phyloP scores from a whole-genome alignment of 78 protist species.

The Cavenderia fasciculata region DNA sequence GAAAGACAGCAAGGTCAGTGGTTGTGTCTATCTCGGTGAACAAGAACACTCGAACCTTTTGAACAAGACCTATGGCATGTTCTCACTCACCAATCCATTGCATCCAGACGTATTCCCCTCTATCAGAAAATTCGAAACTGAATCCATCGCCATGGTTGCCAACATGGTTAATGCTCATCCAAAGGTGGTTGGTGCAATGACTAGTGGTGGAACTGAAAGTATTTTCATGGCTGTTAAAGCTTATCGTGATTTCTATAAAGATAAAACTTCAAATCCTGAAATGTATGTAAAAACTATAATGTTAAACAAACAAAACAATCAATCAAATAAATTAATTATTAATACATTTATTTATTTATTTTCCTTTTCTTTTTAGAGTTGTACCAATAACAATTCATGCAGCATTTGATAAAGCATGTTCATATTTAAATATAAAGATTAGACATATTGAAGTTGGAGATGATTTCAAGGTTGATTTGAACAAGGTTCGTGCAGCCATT shows the following conservation, averaged over 20 bases:
- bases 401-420: slow-evolving; percentile 77
- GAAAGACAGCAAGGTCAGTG: slow-evolving; percentile 40
- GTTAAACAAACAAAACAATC: background rate
- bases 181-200: slow-evolving; percentile 75
- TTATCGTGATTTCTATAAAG: slow-evolving; percentile 47
- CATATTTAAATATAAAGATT: slow-evolving; percentile 46
- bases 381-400: slow-evolving; percentile 68
- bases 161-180: slow-evolving; percentile 78
- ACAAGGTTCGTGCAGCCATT: slow-evolving; percentile 8
- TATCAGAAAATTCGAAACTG: slow-evolving; percentile 90
- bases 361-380: background rate
- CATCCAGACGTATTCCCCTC: slow-evolving; percentile 85
- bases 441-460: slow-evolving; percentile 60
- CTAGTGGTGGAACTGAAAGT: slow-evolving; percentile 78
- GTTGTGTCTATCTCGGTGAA: slow-evolving; percentile 77
- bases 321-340: background rate
- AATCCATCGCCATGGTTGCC: slow-evolving; percentile 83
- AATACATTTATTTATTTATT: background rate
- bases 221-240: slow-evolving; percentile 81
- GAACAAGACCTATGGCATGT: slow-evolving; percentile 68
- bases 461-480: slow-evolving; percentile 52
- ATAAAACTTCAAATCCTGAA: slow-evolving; percentile 57
- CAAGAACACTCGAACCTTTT: slow-evolving; percentile 27
- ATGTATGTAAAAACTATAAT: background rate
- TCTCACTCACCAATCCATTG: slow-evolving; percentile 89